These are phyloP conservation scores for Physcomitrellopsis africana DNA, from an alignment of 225 moss, liverwort and hornwort species.

Conservation along the genomic window DNA sequence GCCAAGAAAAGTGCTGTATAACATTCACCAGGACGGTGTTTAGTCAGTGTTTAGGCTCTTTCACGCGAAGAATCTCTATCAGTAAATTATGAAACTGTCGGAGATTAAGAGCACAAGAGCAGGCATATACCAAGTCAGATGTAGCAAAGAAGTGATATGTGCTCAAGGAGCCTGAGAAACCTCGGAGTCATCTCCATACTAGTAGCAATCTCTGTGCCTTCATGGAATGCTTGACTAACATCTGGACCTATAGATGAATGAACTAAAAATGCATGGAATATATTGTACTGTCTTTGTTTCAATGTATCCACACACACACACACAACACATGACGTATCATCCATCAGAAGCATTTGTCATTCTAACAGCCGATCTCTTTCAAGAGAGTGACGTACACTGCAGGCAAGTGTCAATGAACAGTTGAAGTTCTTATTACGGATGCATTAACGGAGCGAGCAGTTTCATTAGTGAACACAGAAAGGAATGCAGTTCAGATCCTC, in stretches of 20 bases:
- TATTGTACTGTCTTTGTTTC: background rate
- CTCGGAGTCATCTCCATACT: no score
- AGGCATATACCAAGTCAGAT: background rate
- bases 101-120: background rate
- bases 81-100: background rate
- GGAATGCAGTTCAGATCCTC: background rate
- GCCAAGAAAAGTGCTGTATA: conserved; percentile 32
- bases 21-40: background rate
- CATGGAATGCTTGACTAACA: no score
- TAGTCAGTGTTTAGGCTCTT: background rate
- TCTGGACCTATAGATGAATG: background rate
- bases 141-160: background rate
- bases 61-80: background rate
- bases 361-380: background rate
- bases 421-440: background rate
- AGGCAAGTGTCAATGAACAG: background rate
- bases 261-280: background rate
- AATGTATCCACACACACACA: no score
- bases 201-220: no score
- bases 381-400: background rate
- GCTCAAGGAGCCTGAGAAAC: no score
- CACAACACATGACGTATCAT: background rate
- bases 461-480: background rate
- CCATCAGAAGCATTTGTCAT: background rate
- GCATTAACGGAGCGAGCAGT: background rate